Evolutionary conservation across 441 rosid genomes (phyloP).

Genomic region (Macaranga tanarius): DNA sequence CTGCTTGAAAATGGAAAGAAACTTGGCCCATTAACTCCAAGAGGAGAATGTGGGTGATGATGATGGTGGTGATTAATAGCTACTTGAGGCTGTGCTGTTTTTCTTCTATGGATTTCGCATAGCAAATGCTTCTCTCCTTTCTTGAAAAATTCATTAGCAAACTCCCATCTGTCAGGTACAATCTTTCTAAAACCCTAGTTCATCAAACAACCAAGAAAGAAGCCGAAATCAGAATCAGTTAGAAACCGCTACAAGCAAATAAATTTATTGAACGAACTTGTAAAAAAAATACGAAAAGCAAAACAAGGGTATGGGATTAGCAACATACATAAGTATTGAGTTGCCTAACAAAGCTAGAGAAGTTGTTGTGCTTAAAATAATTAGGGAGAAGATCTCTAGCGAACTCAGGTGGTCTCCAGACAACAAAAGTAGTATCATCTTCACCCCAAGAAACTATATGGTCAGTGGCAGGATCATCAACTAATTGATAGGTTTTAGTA

Average conservation of each 20-base stretch:
- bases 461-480: slow-evolving; percentile 83
- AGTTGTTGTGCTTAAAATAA: slow-evolving; percentile 93
- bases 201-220: slow-evolving; percentile 1
- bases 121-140: slow-evolving; percentile 88
- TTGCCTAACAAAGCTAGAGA: slow-evolving; percentile 92
- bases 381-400: slow-evolving; percentile 95
- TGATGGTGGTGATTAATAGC: slow-evolving; percentile 49
- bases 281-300: background rate
- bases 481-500: slow-evolving; percentile 88
- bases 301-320: background rate
- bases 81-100: slow-evolving; percentile 65
- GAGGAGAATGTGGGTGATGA: slow-evolving; percentile 47
- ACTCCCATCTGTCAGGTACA: slow-evolving; percentile 98
- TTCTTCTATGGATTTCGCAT: slow-evolving; percentile 88
- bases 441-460: slow-evolving; percentile 95
- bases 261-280: no score
- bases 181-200: slow-evolving; percentile 92
- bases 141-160: slow-evolving; percentile 87
- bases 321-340: slow-evolving; percentile 82
- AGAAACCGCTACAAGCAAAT: no score
- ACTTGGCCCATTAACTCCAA: slow-evolving; percentile 37
- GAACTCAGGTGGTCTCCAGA: slow-evolving; percentile 93
- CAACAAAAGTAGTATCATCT: slow-evolving; percentile 80
- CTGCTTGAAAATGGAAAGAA: slow-evolving; percentile 58
- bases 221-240: slow-evolving; percentile 18